Conservation (phyloP, 805 yeast genomes). For the Candida anglica region DNA sequence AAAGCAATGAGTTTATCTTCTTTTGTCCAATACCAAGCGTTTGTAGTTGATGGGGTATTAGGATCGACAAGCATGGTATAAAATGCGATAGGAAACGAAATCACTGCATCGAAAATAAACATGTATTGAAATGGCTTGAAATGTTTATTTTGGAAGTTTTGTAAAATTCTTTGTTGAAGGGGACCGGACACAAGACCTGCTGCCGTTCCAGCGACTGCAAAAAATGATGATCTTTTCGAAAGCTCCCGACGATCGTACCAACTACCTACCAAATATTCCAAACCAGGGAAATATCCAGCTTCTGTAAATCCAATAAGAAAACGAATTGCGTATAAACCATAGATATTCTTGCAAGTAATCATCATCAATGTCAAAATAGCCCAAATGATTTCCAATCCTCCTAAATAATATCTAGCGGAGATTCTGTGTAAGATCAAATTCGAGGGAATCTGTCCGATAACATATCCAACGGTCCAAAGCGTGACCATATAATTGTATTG, state of each 20-base stretch:
- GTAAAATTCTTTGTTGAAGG: slow-evolving; percentile 24
- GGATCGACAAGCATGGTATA: slow-evolving; percentile 31
- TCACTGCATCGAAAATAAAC: slow-evolving; percentile 30
- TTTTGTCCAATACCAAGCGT: slow-evolving; percentile 25
- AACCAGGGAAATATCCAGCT: slow-evolving; percentile 53
- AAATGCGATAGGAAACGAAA: slow-evolving; percentile 28
- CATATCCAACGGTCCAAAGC: slow-evolving; percentile 48
- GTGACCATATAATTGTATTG: slow-evolving; percentile 44
- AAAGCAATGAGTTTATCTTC: slow-evolving; percentile 40
- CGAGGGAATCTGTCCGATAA: slow-evolving; percentile 49
- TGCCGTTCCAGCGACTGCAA: slow-evolving; percentile 24
- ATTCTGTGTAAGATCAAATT: slow-evolving; percentile 31
- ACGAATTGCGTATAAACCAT: slow-evolving; percentile 23
- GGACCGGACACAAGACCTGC: slow-evolving; percentile 31
- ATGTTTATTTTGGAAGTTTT: slow-evolving; percentile 14
- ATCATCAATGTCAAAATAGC: slow-evolving; percentile 23
- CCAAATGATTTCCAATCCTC: slow-evolving; percentile 32
- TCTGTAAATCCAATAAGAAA: slow-evolving; percentile 43
- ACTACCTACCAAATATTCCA: slow-evolving; percentile 45
- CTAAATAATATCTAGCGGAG: slow-evolving; percentile 33
- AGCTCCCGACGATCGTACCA: slow-evolving; percentile 13
- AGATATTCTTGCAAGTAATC: slow-evolving; percentile 19
- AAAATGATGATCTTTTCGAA: slow-evolving; percentile 24
- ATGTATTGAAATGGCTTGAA: slow-evolving; percentile 31
- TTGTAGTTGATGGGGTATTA: slow-evolving; percentile 31